phyloP scores from a whole-genome alignment of 2,329 filamentous ascomycete species.

The Colletotrichum trifolii region DNA sequence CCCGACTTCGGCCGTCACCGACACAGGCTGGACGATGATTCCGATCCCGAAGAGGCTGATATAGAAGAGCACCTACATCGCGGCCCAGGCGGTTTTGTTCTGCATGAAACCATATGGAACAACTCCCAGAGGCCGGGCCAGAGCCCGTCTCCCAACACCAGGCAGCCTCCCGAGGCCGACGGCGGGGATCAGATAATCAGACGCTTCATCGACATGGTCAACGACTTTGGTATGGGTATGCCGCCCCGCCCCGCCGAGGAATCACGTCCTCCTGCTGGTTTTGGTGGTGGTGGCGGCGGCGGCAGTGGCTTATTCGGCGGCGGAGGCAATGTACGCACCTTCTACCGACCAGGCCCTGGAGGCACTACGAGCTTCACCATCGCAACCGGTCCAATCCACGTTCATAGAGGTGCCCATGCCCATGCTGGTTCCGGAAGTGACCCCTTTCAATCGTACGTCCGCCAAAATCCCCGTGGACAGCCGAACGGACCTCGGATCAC shows the following conservation, averaged over 20 bases:
- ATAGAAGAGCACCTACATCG: conserved; percentile 62
- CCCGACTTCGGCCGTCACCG: conserved; percentile 33
- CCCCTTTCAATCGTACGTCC: conserved; percentile 61
- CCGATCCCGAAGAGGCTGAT: conserved; percentile 69
- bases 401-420: conserved; percentile 32
- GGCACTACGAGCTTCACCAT: conserved; percentile 62
- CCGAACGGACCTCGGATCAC: conserved; percentile 34
- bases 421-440: conserved; percentile 42
- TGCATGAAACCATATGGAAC: conserved; percentile 49
- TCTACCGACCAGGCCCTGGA: conserved; percentile 49
- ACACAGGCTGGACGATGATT: conserved; percentile 51
- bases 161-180: conserved; percentile 38
- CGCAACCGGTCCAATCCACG: conserved; percentile 50
- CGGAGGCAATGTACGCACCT: conserved; percentile 50
- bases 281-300: conserved; percentile 13
- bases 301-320: conserved; percentile 39
- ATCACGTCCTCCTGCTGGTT: conserved; percentile 22
- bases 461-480: conserved; percentile 21
- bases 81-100: conserved; percentile 54
- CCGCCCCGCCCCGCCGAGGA: conserved; percentile 26
- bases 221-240: conserved; percentile 46
- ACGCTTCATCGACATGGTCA: conserved; percentile 58
- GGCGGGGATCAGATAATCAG: conserved; percentile 51
- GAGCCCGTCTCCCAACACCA: conserved; percentile 5
- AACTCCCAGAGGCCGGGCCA: conserved; percentile 26